Evolutionary conservation across 2,329 filamentous ascomycete genomes (phyloP), one percentile per base, ranked within the genome.

Genomic region (Pseudonectria buxi): DNA sequence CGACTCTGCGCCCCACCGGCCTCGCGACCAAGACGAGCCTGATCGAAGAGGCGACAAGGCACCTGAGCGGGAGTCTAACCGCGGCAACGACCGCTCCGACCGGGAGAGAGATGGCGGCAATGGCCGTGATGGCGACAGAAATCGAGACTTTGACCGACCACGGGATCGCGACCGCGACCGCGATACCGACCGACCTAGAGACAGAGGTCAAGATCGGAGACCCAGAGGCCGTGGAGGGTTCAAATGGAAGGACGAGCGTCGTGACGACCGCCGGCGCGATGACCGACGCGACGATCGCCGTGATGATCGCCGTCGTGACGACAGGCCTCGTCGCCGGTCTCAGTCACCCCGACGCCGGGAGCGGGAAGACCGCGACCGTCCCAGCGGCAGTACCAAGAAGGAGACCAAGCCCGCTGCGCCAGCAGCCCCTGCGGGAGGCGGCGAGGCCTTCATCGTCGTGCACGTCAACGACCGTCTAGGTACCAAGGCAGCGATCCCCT

Each of bases 381-480:
- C 40, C 12, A 37, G 40, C 53, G 54, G 55, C 33, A 57, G 51
- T 31, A 49, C 55, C 14, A 64, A 64, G 40, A 64, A 65, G 35
- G 59, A 67, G 33, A 63, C 64, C 44, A 59, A 46, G 27, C 39
- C 44, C 22, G 49, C 34, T 4, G 47, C 40, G 13, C 42, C 39
- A 18, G 55, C 45, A 14, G 50, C 47, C 22, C 42, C 61, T 57
- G 32, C 40, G 3, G 46, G 45, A 9, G 26, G 64, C 4, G 60
- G 69, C 6, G 83, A 94, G 55, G 82, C 87, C 37, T 94, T 95
- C 83, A 95, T 96, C 48, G 77, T 94, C 33, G 89, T 96, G 13
- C 79, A 90, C 53, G 80, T 96, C 55, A 96, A 96, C 59, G 90
- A 96, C 62, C 77, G 90, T n/a, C 68, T 96, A 25, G 90, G 90